These are phyloP conservation scores for Phytophthora pisi DNA, from an alignment of 352 stramenopile genomes.

Conservation along the genomic window DNA sequence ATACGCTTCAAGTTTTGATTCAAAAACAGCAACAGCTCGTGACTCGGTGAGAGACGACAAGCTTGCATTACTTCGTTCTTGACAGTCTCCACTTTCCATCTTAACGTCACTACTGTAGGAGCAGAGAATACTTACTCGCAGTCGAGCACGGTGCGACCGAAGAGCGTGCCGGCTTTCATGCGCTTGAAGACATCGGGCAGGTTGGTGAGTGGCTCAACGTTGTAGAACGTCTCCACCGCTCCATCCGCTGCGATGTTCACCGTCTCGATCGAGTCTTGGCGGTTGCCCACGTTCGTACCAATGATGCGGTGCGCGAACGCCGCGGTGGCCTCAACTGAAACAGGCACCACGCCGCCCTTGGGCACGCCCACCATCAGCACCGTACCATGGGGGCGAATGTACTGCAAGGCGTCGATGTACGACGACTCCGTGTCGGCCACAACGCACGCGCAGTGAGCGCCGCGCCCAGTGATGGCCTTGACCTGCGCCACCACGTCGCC, in stretches of 20 bases:
- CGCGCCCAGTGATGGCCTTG: constrained; percentile 40
- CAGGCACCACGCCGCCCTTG: constrained; percentile 40
- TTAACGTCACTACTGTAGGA: background rate
- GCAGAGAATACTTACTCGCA: constrained; percentile 37
- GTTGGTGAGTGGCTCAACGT: constrained; percentile 42
- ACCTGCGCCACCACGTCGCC: constrained; percentile 50
- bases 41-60: no score
- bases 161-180: constrained; percentile 44
- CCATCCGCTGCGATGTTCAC: constrained; percentile 54
- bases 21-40: no score
- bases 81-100: constrained; percentile 2
- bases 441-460: constrained; percentile 70
- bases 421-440: constrained; percentile 65
- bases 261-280: constrained; percentile 58
- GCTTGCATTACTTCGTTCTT: background rate
- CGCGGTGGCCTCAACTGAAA: constrained; percentile 40
- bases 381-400: constrained; percentile 69
- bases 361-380: constrained; percentile 74
- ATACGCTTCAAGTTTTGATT: no score
- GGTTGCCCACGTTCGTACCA: constrained; percentile 58
- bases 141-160: constrained; percentile 52
- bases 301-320: constrained; percentile 51
- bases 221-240: constrained; percentile 50
- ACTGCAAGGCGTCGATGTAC: constrained; percentile 54
- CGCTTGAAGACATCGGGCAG: constrained; percentile 51